These are phyloP conservation scores for Pythium sp. DNA, from an alignment of 352 stramenopile species.

Conservation along the genomic window DNA sequence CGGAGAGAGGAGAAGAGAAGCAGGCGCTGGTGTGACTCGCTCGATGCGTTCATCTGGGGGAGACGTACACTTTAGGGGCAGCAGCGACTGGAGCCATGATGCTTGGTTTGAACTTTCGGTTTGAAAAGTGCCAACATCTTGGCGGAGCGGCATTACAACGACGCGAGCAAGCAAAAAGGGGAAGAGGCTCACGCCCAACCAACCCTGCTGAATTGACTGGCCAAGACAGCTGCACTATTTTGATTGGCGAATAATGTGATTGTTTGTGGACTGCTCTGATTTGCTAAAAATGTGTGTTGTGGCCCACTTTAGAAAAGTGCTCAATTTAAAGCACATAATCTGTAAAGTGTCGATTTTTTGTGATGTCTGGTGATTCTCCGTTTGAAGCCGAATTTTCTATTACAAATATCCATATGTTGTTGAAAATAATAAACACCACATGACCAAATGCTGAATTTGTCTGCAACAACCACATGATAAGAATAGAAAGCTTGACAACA, in stretches of 20 bases:
- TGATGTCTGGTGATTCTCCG: neutral
- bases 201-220: slow-evolving; percentile 35
- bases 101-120: slow-evolving; percentile 76
- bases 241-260: slow-evolving; percentile 37
- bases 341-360: neutral
- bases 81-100: slow-evolving; percentile 68
- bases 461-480: neutral
- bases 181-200: slow-evolving; percentile 8
- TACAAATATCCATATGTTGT: neutral
- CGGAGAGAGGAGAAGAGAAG: neutral
- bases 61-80: slow-evolving; percentile 82
- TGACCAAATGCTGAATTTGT: neutral
- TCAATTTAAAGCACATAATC: neutral
- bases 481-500: neutral
- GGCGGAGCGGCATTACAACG: neutral
- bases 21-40: neutral
- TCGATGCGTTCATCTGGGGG: slow-evolving; percentile 1
- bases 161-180: neutral
- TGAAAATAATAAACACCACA: neutral
- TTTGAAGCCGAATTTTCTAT: neutral
- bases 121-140: slow-evolving; percentile 72
- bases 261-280: slow-evolving; percentile 8
- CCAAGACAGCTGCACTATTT: slow-evolving; percentile 7
- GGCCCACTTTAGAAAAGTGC: neutral
- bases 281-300: slow-evolving; percentile 29